These are phyloP conservation scores for Exophiala viscosa DNA, from an alignment of 2,329 filamentous ascomycete genomes.

Conservation along the genomic window DNA sequence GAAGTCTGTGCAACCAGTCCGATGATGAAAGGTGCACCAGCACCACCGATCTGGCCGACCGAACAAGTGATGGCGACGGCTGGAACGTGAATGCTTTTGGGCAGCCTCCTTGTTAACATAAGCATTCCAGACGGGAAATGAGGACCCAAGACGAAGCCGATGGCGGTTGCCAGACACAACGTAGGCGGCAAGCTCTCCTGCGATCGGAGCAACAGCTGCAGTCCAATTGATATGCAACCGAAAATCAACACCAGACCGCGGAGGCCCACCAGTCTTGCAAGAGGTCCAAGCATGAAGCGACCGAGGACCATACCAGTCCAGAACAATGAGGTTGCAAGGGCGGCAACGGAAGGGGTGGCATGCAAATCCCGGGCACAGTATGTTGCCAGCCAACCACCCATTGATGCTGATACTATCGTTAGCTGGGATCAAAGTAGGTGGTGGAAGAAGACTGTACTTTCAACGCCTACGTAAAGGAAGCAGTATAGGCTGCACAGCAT, in stretches of 20 bases:
- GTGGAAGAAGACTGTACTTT: slow-evolving; percentile 26
- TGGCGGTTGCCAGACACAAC: slow-evolving; percentile 32
- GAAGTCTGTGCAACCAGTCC: slow-evolving; percentile 30
- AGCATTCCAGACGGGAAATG: slow-evolving; percentile 43
- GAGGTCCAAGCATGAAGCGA: slow-evolving; percentile 33
- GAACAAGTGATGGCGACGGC: slow-evolving; percentile 46
- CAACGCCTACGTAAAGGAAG: slow-evolving; percentile 45
- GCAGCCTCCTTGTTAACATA: slow-evolving; percentile 37
- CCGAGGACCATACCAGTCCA: slow-evolving; percentile 46
- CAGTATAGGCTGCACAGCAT: slow-evolving; percentile 45
- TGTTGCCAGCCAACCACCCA: slow-evolving; percentile 47
- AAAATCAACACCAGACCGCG: not conserved
- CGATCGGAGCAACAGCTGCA: slow-evolving; percentile 10
- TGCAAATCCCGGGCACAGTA: slow-evolving; percentile 44
- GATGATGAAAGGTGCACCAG: slow-evolving; percentile 43
- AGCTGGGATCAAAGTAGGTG: slow-evolving; percentile 6
- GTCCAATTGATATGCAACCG: slow-evolving; percentile 29
- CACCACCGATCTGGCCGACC: slow-evolving; percentile 45
- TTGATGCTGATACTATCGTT: slow-evolving; percentile 30
- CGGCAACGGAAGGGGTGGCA: slow-evolving; percentile 36
- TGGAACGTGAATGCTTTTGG: slow-evolving; percentile 39
- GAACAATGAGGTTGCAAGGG: slow-evolving; percentile 43
- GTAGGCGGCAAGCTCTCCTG: slow-evolving; percentile 27
- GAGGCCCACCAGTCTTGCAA: slow-evolving; percentile 34
- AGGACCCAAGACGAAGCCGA: slow-evolving; percentile 43